Conservation (phyloP, 306 rosid species). For the Purshia tridentata region DNA sequence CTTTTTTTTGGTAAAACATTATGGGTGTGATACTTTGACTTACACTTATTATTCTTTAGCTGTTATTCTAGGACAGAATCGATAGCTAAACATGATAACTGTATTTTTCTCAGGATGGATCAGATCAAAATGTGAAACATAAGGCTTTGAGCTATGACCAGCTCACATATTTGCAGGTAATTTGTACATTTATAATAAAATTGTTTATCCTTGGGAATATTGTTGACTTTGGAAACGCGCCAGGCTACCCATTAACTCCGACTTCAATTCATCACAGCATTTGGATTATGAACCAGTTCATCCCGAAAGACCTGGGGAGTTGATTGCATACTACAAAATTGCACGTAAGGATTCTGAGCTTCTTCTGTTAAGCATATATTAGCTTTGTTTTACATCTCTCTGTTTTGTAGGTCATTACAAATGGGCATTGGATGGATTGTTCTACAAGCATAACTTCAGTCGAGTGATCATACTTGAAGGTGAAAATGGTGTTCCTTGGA, state of each 20-base stretch:
- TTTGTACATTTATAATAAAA: background rate
- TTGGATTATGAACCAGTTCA: slow-evolving; percentile 67
- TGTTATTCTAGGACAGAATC: slow-evolving; percentile 21
- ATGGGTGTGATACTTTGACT: background rate
- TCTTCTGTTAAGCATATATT: background rate
- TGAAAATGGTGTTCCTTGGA: slow-evolving; percentile 40
- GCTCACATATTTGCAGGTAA: slow-evolving; percentile 87
- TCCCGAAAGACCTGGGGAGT: slow-evolving; percentile 83
- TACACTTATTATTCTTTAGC: slow-evolving; percentile 20
- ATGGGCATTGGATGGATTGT: slow-evolving; percentile 91
- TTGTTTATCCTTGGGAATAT: background rate
- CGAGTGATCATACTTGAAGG: slow-evolving; percentile 95
- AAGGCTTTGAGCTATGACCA: slow-evolving; percentile 81
- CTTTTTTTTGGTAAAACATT: slow-evolving; percentile 14
- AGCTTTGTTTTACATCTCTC: slow-evolving; percentile 5
- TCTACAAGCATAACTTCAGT: slow-evolving; percentile 77
- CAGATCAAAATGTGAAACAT: slow-evolving; percentile 61
- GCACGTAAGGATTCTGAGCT: slow-evolving; percentile 51
- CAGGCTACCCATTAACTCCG: slow-evolving; percentile 16
- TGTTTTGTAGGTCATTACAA: slow-evolving; percentile 79
- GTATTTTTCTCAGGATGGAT: slow-evolving; percentile 67
- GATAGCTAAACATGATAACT: slow-evolving; percentile 16
- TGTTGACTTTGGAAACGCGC: background rate
- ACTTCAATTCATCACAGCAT: slow-evolving; percentile 65
- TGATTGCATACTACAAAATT: slow-evolving; percentile 93